Base-by-base conservation (phyloP, 805 yeast genomes). In the Yamadazyma insecticola region DNA sequence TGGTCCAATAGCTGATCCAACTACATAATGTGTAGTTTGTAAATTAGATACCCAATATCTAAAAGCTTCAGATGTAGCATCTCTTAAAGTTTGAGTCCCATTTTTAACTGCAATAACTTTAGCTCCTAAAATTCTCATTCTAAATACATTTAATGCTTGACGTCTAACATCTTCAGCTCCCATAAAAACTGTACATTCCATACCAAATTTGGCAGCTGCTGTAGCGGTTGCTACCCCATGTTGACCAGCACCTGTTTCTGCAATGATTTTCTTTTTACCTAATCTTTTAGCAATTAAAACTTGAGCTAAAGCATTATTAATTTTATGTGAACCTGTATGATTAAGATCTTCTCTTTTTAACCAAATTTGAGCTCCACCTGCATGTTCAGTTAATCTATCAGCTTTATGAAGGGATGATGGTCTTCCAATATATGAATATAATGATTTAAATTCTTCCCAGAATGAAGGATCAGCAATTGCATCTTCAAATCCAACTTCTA, bases 91-190 rank as follows among this genome's bases (percentile, higher is more conserved):
- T 57, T 82, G 74, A 15, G 98, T 90, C 61, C 99, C 99, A 52
- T 86, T 86, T 25, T 84, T 81, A 32, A 92, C 97, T 20, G 96
- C 81, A 41, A 90, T 76, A 36, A 92, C 98, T 33, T 84, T 81
- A 24, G 99, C 99, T 47, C 99, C 99, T 40, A 92, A 70, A 29
- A 92, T 81, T 60, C 87, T 75, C 95, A 92, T 92, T 70, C 99
- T 78, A 73, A 92, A 92, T 23, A 92, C 99, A 52, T 92, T 92
- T 44, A 92, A 71, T 10, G 99, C 97, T 72, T 92, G 99, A 63
- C 99, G 85, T 60, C 96, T 82, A 26, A 86, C 96, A 66, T 92
- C 99, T 64, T 92, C 98, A 26, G 97, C 97, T 41, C 99, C 99
- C 99, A 92, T 92, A 53, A 76, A 90, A 21, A 92, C 95, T 11